Base-by-base conservation (phyloP, 805 yeast genomes). In the Starmerella tilneyi region DNA sequence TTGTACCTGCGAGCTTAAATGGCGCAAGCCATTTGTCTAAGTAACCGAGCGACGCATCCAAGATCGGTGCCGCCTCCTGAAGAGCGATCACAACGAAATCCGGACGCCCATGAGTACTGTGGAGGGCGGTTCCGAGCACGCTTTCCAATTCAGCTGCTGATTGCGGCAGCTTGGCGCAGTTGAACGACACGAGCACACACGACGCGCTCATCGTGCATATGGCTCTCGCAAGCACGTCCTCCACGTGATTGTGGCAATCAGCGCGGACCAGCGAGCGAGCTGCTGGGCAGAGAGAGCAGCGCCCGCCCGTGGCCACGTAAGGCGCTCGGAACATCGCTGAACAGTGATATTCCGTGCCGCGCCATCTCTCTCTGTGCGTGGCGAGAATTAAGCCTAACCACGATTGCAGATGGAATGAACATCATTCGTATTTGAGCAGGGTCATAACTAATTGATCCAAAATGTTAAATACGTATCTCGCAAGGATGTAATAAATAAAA, bases 41-140 rank as follows among this genome's bases (percentile, higher is more conserved):
- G 21, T 48, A 41, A 9, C 53, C 56, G 31, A 66, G 54, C 26
- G 62, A 53, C 7, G 62, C 60, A 19, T 59, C 59, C 36, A 55
- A 45, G 27, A 66, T 57, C 3, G 70, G 64, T 2, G 61, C 57
- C 15, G 62, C 44, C 45, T 66, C 70, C 48, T 66, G 66, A 19
- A 64, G 47, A 1, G 61, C 65, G 17, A 64, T 27, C 12, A 56
- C 64, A n/a, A 64, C 23, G 26, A 64, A 27, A 3, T 57, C 57
- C 11, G 63, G 61, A 9, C 13, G 9, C 2, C 26, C 12, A 9
- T 19, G 17, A 5, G 19, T 5, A 3, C 26, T 28, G 16, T 38
- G 26, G 13, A 38, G 26, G 11, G 17, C 30, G 5, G 31, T 19
- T 9, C 28, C 26, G 8, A 38, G 33, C 5, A 38, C 5, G 4